Conservation (phyloP, 176 grass and related monocot species). For the Echinochloa phyllopogon region DNA sequence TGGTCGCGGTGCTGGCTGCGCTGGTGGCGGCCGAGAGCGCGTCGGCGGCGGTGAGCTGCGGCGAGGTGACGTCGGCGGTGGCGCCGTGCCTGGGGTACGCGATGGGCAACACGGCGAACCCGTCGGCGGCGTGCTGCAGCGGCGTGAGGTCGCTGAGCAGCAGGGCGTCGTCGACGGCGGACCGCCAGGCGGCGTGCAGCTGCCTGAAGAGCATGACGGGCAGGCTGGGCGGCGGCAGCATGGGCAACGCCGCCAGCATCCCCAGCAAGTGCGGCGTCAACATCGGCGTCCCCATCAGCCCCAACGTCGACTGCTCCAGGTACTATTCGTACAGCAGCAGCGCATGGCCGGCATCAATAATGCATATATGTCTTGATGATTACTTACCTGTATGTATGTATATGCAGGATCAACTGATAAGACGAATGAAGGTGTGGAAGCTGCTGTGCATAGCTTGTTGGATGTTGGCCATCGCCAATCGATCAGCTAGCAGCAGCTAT, state of each 20-base stretch:
- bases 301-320: conserved; percentile 14
- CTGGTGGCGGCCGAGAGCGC: not conserved
- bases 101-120: not conserved
- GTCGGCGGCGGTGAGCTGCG: conserved; percentile 17
- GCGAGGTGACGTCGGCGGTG: conserved; percentile 48
- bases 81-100: conserved; percentile 56
- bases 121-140: conserved; percentile 47
- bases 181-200: conserved; percentile 31
- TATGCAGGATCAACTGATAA: too few relatives aligned
- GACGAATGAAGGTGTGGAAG: too few relatives aligned
- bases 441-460: too few relatives aligned
- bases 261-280: conserved; percentile 39
- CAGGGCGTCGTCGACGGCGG: conserved; percentile 33
- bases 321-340: not conserved
- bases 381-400: too few relatives aligned
- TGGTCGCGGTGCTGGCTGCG: not conserved
- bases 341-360: too few relatives aligned
- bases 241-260: conserved; percentile 35
- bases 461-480: too few relatives aligned
- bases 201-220: conserved; percentile 35
- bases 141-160: conserved; percentile 39
- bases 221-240: not conserved
- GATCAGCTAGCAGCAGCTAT: too few relatives aligned
- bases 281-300: conserved; percentile 41
- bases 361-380: too few relatives aligned